A percentile compares a stretch with the other conserved stretches of the same genome.
These are phyloP conservation scores for Acacia confusa DNA, from an alignment of 306 rosid genomes.

Conservation along the genomic window DNA sequence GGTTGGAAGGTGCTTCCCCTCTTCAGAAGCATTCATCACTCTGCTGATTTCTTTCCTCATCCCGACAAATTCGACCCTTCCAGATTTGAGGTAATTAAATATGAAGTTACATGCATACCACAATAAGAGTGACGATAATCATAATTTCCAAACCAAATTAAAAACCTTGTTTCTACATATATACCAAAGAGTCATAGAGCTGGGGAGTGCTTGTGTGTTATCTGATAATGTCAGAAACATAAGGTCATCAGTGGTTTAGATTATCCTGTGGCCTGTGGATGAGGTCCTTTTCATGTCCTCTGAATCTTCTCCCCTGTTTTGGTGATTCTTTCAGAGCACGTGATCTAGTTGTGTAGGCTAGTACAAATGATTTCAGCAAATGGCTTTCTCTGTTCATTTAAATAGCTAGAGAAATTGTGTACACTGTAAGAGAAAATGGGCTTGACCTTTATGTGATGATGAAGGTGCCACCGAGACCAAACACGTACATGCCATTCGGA, in stretches of 20 bases:
- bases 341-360: constrained; percentile 55
- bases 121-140: neutral
- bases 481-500: constrained; percentile 92
- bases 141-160: neutral
- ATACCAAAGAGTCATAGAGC: neutral
- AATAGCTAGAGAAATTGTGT: neutral
- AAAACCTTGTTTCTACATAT: neutral
- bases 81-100: constrained; percentile 75
- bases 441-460: constrained; percentile 40
- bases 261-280: constrained; percentile 18
- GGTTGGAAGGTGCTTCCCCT: constrained; percentile 98
- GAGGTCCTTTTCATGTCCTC: neutral
- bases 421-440: neutral
- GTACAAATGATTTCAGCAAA: neutral
- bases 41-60: constrained; percentile 69
- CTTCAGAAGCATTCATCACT: constrained; percentile 89
- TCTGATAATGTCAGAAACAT: constrained; percentile 45
- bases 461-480: constrained; percentile 84
- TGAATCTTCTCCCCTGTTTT: constrained; percentile 21
- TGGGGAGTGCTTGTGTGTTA: constrained; percentile 9
- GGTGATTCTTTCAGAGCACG: constrained; percentile 50
- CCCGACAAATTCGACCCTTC: constrained; percentile 92
- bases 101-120: neutral
- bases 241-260: constrained; percentile 45
- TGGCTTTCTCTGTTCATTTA: neutral